phyloP scores from a whole-genome alignment of 2,329 filamentous ascomycete species.

The Teratosphaeria zuluensis region DNA sequence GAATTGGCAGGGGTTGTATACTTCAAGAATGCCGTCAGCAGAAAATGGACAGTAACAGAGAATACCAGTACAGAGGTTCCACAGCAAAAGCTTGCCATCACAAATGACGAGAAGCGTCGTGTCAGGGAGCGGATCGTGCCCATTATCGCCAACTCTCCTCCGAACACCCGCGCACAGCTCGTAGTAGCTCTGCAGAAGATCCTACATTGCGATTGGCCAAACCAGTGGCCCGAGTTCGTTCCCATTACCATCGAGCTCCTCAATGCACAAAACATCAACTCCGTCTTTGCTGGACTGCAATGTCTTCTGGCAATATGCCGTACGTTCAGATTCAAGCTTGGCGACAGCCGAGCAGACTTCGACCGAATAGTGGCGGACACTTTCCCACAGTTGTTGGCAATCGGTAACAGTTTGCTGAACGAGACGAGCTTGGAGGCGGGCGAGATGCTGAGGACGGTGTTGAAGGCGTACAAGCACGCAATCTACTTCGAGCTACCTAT shows the following conservation, averaged over 20 bases:
- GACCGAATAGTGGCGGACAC: slow-evolving; percentile 87
- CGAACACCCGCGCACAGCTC: slow-evolving; percentile 81
- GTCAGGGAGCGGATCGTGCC: slow-evolving; percentile 85
- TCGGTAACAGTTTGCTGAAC: slow-evolving; percentile 80
- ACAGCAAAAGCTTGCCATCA: slow-evolving; percentile 54
- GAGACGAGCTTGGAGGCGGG: slow-evolving; percentile 90
- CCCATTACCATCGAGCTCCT: slow-evolving; percentile 84
- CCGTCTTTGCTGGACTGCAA: slow-evolving; percentile 86
- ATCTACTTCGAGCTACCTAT: slow-evolving; percentile 84
- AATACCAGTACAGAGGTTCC: slow-evolving; percentile 59
- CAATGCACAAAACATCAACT: slow-evolving; percentile 73
- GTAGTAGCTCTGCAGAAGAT: slow-evolving; percentile 93
- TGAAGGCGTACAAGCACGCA: slow-evolving; percentile 97
- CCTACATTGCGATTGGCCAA: slow-evolving; percentile 88
- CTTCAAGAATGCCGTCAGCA: slow-evolving; percentile 92
- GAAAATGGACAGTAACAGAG: slow-evolving; percentile 59
- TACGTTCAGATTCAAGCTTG: slow-evolving; percentile 87
- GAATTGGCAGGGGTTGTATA: slow-evolving; percentile 71
- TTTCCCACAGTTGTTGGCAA: slow-evolving; percentile 76
- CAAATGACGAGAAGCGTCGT: slow-evolving; percentile 78
- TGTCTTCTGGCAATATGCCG: slow-evolving; percentile 91
- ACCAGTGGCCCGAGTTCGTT: slow-evolving; percentile 89
- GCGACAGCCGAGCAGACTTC: slow-evolving; percentile 74
- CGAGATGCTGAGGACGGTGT: slow-evolving; percentile 88
- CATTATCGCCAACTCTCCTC: slow-evolving; percentile 64